Evolutionary conservation across 805 yeast genomes (phyloP).

Genomic region (Lachancea thermotolerans): DNA sequence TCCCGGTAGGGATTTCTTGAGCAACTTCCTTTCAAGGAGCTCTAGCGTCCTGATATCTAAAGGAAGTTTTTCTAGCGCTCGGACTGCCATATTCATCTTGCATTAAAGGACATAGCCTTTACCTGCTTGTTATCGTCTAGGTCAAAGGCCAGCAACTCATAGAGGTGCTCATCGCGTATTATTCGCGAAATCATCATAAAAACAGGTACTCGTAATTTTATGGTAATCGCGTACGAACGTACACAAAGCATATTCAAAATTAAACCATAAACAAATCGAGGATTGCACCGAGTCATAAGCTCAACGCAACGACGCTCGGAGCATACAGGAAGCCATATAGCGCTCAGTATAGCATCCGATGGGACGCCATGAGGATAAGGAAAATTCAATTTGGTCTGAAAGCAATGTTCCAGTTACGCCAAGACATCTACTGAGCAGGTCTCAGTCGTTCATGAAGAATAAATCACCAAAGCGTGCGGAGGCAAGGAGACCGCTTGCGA

Average conservation of each 20-base stretch:
- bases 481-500: constrained; percentile 25
- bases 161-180: too few species aligned
- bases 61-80: constrained; percentile 7
- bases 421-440: constrained; percentile 18
- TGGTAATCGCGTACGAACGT: too few species aligned
- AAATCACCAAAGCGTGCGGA: constrained; percentile 6
- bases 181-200: too few species aligned
- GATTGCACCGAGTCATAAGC: too few species aligned
- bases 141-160: too few species aligned
- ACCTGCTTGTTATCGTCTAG: background rate
- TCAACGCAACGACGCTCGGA: too few species aligned
- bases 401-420: constrained; percentile 21
- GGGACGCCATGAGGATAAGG: constrained; percentile 8
- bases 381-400: constrained; percentile 5
- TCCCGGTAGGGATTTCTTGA: background rate
- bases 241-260: too few species aligned
- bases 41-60: constrained; percentile 10
- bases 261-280: too few species aligned
- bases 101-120: background rate
- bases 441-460: constrained; percentile 17
- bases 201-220: too few species aligned
- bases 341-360: background rate
- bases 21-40: background rate
- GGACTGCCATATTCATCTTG: background rate
- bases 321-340: background rate